Evolutionary conservation across 2,329 filamentous ascomycete genomes (phyloP).

Genomic region (Aureobasidium sp.): DNA sequence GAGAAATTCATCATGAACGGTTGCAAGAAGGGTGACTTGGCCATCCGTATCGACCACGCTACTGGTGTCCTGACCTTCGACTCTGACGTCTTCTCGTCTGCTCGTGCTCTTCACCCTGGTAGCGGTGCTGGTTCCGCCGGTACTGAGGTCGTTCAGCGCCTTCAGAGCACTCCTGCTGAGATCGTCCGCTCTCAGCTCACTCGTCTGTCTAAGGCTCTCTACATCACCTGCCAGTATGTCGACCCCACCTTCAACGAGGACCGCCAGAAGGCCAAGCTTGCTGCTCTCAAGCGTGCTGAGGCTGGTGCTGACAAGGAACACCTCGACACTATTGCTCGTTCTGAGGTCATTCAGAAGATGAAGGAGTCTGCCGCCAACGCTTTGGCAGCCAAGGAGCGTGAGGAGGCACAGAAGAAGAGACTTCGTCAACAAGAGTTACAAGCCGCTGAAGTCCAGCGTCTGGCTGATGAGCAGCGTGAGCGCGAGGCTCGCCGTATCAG

Average conservation of each 20-base stretch:
- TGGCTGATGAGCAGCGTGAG: constrained; percentile 87
- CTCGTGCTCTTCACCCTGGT: constrained; percentile 82
- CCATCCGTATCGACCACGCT: constrained; percentile 92
- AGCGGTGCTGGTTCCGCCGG: constrained; percentile 82
- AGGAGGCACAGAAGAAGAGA: constrained; percentile 82
- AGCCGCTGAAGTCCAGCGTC: constrained; percentile 80
- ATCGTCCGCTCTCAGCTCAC: constrained; percentile 94
- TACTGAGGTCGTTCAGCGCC: constrained; percentile 81
- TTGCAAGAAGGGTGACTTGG: constrained; percentile 98
- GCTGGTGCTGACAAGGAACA: constrained; percentile 91
- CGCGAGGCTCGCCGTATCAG: constrained; percentile 80
- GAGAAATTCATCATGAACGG: constrained; percentile 99
- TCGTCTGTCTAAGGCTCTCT: constrained; percentile 82
- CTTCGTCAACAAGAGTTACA: constrained; percentile 80
- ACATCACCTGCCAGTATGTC: constrained; percentile 91
- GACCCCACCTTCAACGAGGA: constrained; percentile 82
- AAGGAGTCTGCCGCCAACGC: constrained; percentile 92
- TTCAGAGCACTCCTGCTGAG: constrained; percentile 95
- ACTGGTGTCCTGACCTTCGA: constrained; percentile 95
- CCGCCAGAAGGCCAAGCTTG: constrained; percentile 69
- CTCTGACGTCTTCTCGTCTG: constrained; percentile 94
- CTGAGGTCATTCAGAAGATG: constrained; percentile 89
- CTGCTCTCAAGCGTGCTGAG: constrained; percentile 72
- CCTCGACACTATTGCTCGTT: constrained; percentile 72
- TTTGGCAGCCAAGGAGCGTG: constrained; percentile 80